phyloP scores from a whole-genome alignment of 805 yeast species.

The Suhomyces tanzawaensis region DNA sequence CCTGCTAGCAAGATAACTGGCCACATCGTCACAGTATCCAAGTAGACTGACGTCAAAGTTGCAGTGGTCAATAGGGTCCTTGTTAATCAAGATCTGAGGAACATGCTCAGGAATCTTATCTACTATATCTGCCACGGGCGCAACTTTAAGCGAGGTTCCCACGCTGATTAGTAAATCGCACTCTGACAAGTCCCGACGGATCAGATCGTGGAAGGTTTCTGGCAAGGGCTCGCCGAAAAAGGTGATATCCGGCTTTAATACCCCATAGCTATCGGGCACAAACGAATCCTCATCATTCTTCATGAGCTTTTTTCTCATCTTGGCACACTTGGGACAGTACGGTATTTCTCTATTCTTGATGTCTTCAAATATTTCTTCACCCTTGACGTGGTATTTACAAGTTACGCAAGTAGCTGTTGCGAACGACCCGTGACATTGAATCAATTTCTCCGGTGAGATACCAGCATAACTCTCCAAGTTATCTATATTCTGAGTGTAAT shows the following conservation, averaged over 20 bases:
- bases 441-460: conserved; percentile 51
- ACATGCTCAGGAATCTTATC: conserved; percentile 66
- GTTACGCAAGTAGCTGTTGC: conserved; percentile 83
- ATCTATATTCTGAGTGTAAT: conserved; percentile 46
- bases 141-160: conserved; percentile 89
- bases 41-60: conserved; percentile 75
- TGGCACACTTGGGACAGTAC: conserved; percentile 64
- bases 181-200: conserved; percentile 55
- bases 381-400: conserved; percentile 65
- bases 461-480: conserved; percentile 49
- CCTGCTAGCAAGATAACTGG: conserved; percentile 48
- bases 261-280: conserved; percentile 60
- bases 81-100: conserved; percentile 80
- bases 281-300: conserved; percentile 23
- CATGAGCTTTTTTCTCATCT: conserved; percentile 15
- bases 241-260: conserved; percentile 89
- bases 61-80: conserved; percentile 69
- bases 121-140: conserved; percentile 89
- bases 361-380: conserved; percentile 59
- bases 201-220: conserved; percentile 55
- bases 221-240: conserved; percentile 89
- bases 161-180: conserved; percentile 83
- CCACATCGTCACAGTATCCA: conserved; percentile 84
- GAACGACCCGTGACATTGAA: conserved; percentile 88
- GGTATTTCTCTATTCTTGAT: conserved; percentile 63